Evolutionary conservation across 176 grass and related monocot genomes (phyloP).

Genomic region (Pontederia crassipes): DNA sequence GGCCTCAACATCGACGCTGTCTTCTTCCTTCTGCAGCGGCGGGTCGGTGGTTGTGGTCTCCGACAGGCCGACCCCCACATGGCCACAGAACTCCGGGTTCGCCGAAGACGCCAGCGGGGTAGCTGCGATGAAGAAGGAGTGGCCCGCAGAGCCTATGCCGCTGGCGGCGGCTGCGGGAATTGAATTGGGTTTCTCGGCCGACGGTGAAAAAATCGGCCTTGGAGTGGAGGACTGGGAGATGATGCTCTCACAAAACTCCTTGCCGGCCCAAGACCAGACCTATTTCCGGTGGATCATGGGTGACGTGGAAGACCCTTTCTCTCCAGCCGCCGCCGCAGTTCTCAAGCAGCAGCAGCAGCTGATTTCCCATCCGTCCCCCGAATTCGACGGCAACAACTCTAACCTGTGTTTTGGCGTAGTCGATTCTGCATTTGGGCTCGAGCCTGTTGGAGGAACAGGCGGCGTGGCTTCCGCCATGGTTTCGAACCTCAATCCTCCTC

Average conservation of each 20-base stretch:
- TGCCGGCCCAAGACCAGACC: slow-evolving; percentile 51
- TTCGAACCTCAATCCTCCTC: slow-evolving; percentile 23
- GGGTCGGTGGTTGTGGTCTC: slow-evolving; percentile 59
- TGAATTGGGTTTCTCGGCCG: slow-evolving; percentile 34
- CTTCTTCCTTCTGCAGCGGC: slow-evolving; percentile 54
- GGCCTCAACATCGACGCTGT: slow-evolving; percentile 55
- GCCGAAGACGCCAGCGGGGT: slow-evolving; percentile 21
- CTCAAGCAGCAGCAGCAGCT: slow-evolving; percentile 27
- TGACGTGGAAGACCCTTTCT: slow-evolving; percentile 39
- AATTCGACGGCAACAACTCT: slow-evolving; percentile 22
- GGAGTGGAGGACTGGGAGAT: slow-evolving; percentile 43
- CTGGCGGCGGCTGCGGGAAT: slow-evolving; percentile 43
- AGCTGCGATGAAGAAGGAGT: slow-evolving; percentile 31
- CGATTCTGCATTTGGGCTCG: slow-evolving; percentile 43
- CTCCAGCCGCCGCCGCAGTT: slow-evolving; percentile 13
- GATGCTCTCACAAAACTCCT: slow-evolving; percentile 36
- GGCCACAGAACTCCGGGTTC: slow-evolving; percentile 1
- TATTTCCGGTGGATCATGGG: slow-evolving; percentile 89
- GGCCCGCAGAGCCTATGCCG: slow-evolving; percentile 33
- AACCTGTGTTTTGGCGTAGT: slow-evolving; percentile 38
- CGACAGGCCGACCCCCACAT: slow-evolving; percentile 35
- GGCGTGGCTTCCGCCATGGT: neutral
- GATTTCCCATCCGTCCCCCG: neutral
- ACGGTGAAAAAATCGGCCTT: slow-evolving; percentile 19
- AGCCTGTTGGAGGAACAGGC: slow-evolving; percentile 24